Conservation (phyloP, 2,329 filamentous ascomycete species). For the Nemania abortiva region DNA sequence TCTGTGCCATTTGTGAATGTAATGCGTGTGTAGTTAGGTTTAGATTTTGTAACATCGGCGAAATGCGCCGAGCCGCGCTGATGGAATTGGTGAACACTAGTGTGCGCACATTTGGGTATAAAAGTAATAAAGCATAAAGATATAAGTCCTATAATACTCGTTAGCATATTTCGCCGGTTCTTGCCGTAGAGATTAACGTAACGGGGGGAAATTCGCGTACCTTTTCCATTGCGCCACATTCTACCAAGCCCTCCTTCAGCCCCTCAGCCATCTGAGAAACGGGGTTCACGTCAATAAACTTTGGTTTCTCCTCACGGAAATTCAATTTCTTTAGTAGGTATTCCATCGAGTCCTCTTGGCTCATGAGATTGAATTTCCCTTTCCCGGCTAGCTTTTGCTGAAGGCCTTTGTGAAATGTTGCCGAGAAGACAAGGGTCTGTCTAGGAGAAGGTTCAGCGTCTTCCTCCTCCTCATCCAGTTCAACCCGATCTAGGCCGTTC, state of each 20-base stretch:
- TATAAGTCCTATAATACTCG: conserved; percentile 78
- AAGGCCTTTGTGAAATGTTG: conserved; percentile 91
- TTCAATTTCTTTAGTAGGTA: conserved; percentile 91
- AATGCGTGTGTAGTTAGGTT: conserved; percentile 80
- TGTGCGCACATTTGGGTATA: conserved; percentile 83
- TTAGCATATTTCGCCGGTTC: conserved; percentile 21
- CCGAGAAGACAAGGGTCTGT: conserved; percentile 96
- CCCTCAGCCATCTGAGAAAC: conserved; percentile 87
- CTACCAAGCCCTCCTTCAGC: conserved; percentile 88
- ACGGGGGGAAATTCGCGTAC: conserved; percentile 56
- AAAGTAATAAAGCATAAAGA: conserved; percentile 86
- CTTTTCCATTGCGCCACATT: conserved; percentile 95
- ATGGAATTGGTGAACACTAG: conserved; percentile 98
- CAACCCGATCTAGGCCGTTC: conserved; percentile 78
- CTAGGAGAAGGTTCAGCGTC: conserved; percentile 63
- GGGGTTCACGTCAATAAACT: conserved; percentile 93
- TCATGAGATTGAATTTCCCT: conserved; percentile 74
- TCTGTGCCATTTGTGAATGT: conserved; percentile 96
- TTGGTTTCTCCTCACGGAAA: conserved; percentile 85
- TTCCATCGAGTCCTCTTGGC: conserved; percentile 86
- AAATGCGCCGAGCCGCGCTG: conserved; percentile 86
- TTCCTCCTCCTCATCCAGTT: conserved; percentile 64
- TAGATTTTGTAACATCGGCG: conserved; percentile 85
- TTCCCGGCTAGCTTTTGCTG: conserved; percentile 92
- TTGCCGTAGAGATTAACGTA: not conserved